Evolutionary conservation across 192 early-diverging fungal species (phyloP), one percentile per base, ranked within the genome.

Genomic region (Coemansia sp.): DNA sequence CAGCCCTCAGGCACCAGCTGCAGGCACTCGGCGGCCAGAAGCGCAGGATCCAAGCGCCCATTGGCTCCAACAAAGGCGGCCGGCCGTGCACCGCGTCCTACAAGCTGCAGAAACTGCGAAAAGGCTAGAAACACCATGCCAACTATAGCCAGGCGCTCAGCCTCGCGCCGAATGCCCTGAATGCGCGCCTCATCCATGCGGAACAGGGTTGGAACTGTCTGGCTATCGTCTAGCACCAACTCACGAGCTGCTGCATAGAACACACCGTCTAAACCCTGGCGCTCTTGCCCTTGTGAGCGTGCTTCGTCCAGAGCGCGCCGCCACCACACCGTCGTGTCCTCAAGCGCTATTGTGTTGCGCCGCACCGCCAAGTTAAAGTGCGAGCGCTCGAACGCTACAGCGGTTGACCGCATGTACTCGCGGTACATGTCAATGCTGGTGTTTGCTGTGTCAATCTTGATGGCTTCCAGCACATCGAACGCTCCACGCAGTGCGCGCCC

Each of bases 401-500:
- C 85, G 15, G 88, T 84, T 52, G 86, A 80, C 20, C 88, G 73
- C 61, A 90, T 86, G 75, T 84, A 87, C 24, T 85, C 87, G 62
- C 87, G 76, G 51, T 89, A 82, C 62, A 84, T 68, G 52, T 84
- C 80, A 17, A 90, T 76, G 71, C 87, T 84, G 59, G 83, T 81
- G 62, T 90, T 90, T 55, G 77, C 77, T 0, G 69, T 56, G 54
- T 80, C 73, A 44, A 80, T 95, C 89, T 56, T 92, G 66, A 60
- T 90, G 74, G 61, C 63, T 56, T 80, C 77, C 14, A 71, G 61
- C 40, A 71, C 68, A 37, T 91, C 87, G 72, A 93, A 94, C 51
- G 88, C 91, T 42, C 81, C 74, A 14, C 85, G 77, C 61, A 96
- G 77, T 3, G 87, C 87, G 14, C 82, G 74, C 14, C 76, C 83